These are phyloP conservation scores for Phytophthora colocasiae DNA, from an alignment of 352 stramenopile genomes.

Conservation along the genomic window DNA sequence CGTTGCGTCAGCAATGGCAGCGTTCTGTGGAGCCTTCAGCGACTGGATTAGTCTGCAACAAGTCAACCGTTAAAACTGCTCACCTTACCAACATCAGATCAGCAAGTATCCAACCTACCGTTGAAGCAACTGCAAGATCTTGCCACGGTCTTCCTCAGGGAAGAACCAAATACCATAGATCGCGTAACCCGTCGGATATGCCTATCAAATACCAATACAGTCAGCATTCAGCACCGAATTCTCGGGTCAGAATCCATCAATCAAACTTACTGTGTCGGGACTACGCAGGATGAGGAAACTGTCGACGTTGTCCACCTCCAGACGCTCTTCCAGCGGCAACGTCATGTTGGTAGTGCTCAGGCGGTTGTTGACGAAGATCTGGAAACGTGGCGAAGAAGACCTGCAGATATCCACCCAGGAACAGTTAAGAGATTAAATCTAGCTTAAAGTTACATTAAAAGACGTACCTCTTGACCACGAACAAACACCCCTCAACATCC, in stretches of 20 bases:
- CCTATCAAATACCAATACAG: slow-evolving; percentile 24
- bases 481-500: slow-evolving; percentile 86
- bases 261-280: slow-evolving; percentile 54
- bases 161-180: slow-evolving; percentile 92
- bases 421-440: too few relatives aligned
- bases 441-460: too few relatives aligned
- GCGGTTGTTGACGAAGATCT: slow-evolving; percentile 92
- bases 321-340: slow-evolving; percentile 69
- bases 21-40: slow-evolving; percentile 51
- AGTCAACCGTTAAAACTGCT: slow-evolving; percentile 15
- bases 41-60: slow-evolving; percentile 67
- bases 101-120: slow-evolving; percentile 45
- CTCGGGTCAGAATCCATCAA: neutral
- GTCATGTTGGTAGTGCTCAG: slow-evolving; percentile 90
- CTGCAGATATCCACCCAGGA: slow-evolving; percentile 27
- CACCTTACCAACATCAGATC: neutral
- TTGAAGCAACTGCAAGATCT: slow-evolving; percentile 78
- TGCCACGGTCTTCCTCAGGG: slow-evolving; percentile 83
- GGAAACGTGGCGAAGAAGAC: slow-evolving; percentile 78
- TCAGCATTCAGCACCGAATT: neutral
- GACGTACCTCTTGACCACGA: slow-evolving; percentile 79
- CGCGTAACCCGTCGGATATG: slow-evolving; percentile 66
- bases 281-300: slow-evolving; percentile 87
- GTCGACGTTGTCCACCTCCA: slow-evolving; percentile 86
- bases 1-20: slow-evolving; percentile 19